Evolutionary conservation across 768 basidiomycete genomes (phyloP), one percentile per base, ranked within the genome.

Genomic region (Trametes sanguinea): DNA sequence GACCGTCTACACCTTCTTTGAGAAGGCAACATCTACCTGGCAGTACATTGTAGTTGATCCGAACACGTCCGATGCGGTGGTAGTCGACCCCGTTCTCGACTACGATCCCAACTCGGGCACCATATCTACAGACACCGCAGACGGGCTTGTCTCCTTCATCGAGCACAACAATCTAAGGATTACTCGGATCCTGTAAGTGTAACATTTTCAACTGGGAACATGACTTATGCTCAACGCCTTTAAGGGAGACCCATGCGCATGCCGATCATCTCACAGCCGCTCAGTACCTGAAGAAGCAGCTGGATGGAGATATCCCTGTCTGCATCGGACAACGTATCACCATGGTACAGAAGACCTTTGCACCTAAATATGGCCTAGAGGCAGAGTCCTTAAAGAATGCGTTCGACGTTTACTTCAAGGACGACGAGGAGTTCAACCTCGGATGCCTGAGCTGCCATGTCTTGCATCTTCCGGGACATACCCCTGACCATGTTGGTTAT

Each of bases 11-110:
- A 67, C 67, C 6, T 72, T 72, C 67, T 72, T 71, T 50, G 71
- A 72, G 59, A 67, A 68, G 44, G 66, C 57, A 6, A 72, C 71
- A 7, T 67, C 68, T n/a, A 72, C 71, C 44, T 72, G 84, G 64
- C 85, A 86, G 70, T 83, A 83, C 59, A 77, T 87, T 64, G 83
- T 84, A 64, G 80, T 77, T 16, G 85, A 86, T 67, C 83, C 83
- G 4, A 74, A 74, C 42, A 85, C 84, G 58, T 66, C 70, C n/a
- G 79, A 83, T 32, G 82, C 73, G 3, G 73, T 71, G 44, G 62
- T 77, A 22, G 73, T 77, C 62, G 74, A 76, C 54, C 66, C 74
- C 13, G 76, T 77, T 4, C 69, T 77, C 11, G 74, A 77, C 57
- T 77, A 76, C 51, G 71, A 77, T 13, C 68, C 69, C 6, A 64